Base-by-base conservation (phyloP, 75 land plant genomes). In the Adiantum capillusveneris region DNA sequence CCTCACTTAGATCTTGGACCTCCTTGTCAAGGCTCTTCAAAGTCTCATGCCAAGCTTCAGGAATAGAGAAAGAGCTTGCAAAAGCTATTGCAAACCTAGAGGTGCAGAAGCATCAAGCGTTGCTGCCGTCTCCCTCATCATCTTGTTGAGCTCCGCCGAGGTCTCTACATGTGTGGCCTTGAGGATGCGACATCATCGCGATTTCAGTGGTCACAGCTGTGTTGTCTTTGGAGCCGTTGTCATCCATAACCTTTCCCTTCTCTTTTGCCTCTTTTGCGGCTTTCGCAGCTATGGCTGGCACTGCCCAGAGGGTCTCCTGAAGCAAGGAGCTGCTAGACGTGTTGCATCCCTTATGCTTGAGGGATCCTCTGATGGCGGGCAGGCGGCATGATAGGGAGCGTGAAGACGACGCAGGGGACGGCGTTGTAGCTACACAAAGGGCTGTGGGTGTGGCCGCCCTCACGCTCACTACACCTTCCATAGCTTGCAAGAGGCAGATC, bases 81-180 rank as follows among this genome's bases (percentile, higher is more conserved):
- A 66, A 51, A 42, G 95, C 87, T 58, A 82, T 84, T 22, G 71
- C 77, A 18, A 91, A 74, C 65, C 53, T 72, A 71, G 18, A 72
- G 75, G 50, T 72, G n/a, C 73, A 58, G 64, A 18, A 21, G 28
- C 61, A 31, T 69, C 74, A 16, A 69, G 69, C 37, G 3, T 9
- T 9, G 37, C 37, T 34, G 37, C 50, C 9, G 76, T 88, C 75
- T 93, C 98, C 76, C 83, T 83, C 95, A 83, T 88, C 87, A 90
- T 93, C 90, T 88, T 67, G 65, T 74, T 82, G 65, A 93, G 58
- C 25, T 87, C 80, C 31, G 84, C 82, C 31, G 95, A 61, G 25
- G 92, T 81, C 77, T 93, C 98, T 16, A 84, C 89, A 50, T 95
- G 63, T n/a, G 95, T 87, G 6, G 90, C 98, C 70, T 68, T 75